Evolutionary conservation across 176 grass and related monocot species (phyloP), one percentile per base, ranked within the genome.

Genomic region (Aegilops sharonensis): DNA sequence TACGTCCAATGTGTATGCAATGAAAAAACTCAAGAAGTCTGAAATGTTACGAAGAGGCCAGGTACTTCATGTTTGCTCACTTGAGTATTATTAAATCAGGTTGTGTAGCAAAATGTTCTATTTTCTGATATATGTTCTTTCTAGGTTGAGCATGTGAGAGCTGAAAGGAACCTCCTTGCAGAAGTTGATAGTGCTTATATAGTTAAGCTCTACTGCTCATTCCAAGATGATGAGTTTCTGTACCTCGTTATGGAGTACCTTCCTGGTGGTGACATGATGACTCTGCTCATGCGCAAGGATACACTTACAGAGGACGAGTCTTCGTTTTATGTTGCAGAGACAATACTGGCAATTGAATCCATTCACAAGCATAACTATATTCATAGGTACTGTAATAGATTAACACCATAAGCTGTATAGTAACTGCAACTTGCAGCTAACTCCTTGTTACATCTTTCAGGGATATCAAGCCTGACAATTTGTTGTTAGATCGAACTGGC

Each of bases 401-500:
- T 85, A 54, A 77, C 40, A 62, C 52, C 62, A 31, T 39, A 21
- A 18, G 32, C 18, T 64, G 9, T 35, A 68, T 47, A 69, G 37
- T 30, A 63, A 25, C 37, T 18, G 12, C 68, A 77, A 34, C 64
- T 71, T 62, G 69, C 43, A 40, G 50, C 34, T 80, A 52, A 74
- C 48, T 72, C 71, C 77, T 90, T 74, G 48, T 64, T 87, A 42
- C 75, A 81, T 68, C 39, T 86, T 92, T 61, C 81, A 98, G 96
- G 93, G 96, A 98, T 88, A 98, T 98, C 79, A 98, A 98, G 80
- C 96, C 96, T 21, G 96, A 98, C 29, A 98, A 42, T 42, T 10
- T 42, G 69, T 91, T 98, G 84, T 89, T 98, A 90, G 96, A 98
- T 32, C 89, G 71, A 84, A 89, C 87, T 83, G 96, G 96, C 9